These are phyloP conservation scores for Teunomyces pallodes DNA, from an alignment of 805 yeast genomes.

Conservation along the genomic window DNA sequence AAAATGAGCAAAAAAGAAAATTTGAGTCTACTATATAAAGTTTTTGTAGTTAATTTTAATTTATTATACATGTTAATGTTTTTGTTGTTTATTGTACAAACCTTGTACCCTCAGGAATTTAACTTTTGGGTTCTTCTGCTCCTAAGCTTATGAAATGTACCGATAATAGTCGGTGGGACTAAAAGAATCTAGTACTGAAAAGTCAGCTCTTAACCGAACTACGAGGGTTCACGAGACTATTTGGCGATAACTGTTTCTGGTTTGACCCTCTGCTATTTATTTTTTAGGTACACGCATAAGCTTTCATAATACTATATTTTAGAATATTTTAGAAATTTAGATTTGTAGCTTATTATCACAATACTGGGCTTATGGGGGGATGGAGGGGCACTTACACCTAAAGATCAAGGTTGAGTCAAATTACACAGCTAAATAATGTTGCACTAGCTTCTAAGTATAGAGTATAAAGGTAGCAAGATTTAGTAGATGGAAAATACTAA, in stretches of 20 bases:
- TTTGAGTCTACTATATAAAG: constrained; percentile 3
- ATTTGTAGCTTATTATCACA: constrained; percentile 1
- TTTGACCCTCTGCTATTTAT: constrained; percentile 1
- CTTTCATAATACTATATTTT: constrained; percentile 2
- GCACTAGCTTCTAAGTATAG: constrained; percentile 2
- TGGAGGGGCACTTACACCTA: not conserved
- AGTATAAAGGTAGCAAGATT: not conserved
- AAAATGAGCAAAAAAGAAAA: constrained; percentile 2
- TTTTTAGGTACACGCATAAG: constrained; percentile 1
- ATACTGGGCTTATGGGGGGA: not conserved
- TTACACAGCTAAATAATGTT: not conserved
- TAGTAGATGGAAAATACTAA: constrained; percentile 3
- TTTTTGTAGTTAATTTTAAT: constrained; percentile 1
- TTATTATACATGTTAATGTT: constrained; percentile 1
- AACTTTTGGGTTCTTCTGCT: not conserved
- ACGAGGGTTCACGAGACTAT: not conserved
- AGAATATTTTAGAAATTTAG: constrained; percentile 2
- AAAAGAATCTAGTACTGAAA: not conserved
- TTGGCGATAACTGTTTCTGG: constrained; percentile 1
- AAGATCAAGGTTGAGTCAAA: constrained; percentile 2
- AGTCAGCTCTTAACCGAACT: not conserved
- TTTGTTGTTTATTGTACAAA: not conserved
- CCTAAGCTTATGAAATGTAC: not conserved
- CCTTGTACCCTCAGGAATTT: not conserved
- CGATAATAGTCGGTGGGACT: not conserved